Percentiles rank a stretch among this genome's conserved stretches.
phyloP scores from a whole-genome alignment of 2,329 filamentous ascomycete genomes.

The Fusarium sp. region DNA sequence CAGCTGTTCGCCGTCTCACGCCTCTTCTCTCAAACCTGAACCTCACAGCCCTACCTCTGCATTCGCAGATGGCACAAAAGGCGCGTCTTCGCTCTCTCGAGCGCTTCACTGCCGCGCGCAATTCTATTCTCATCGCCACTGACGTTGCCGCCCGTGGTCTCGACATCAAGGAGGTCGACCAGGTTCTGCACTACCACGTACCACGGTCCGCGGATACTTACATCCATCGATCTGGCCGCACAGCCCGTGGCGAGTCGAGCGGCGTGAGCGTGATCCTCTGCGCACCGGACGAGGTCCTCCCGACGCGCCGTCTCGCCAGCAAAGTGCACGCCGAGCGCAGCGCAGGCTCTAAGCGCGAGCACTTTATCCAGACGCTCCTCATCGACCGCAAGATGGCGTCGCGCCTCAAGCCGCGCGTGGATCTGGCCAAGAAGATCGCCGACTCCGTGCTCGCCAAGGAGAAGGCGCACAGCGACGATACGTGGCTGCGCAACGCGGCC shows the following conservation, averaged over 20 bases:
- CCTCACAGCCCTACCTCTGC: conserved; percentile 79
- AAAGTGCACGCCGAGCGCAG: conserved; percentile 80
- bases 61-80: conserved; percentile 96
- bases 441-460: conserved; percentile 88
- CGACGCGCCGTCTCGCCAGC: conserved; percentile 82
- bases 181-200: conserved; percentile 95
- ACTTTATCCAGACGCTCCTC: conserved; percentile 82
- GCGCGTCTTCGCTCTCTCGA: conserved; percentile 93
- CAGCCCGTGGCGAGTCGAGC: conserved; percentile 80
- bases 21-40: conserved; percentile 86
- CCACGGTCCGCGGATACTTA: conserved; percentile 92
- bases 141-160: conserved; percentile 94
- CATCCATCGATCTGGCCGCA: conserved; percentile 94
- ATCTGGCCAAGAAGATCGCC: conserved; percentile 86
- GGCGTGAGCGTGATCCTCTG: conserved; percentile 91
- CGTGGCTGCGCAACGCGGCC: conserved; percentile 84
- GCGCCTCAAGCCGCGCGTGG: conserved; percentile 79
- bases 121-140: conserved; percentile 84
- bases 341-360: conserved; percentile 61
- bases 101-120: conserved; percentile 78
- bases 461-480: conserved; percentile 83
- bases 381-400: conserved; percentile 83
- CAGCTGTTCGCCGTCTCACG: conserved; percentile 85
- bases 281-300: conserved; percentile 87
- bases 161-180: conserved; percentile 89